Base-by-base conservation (phyloP, 345 rosid genomes). In the Camelina neglecta region DNA sequence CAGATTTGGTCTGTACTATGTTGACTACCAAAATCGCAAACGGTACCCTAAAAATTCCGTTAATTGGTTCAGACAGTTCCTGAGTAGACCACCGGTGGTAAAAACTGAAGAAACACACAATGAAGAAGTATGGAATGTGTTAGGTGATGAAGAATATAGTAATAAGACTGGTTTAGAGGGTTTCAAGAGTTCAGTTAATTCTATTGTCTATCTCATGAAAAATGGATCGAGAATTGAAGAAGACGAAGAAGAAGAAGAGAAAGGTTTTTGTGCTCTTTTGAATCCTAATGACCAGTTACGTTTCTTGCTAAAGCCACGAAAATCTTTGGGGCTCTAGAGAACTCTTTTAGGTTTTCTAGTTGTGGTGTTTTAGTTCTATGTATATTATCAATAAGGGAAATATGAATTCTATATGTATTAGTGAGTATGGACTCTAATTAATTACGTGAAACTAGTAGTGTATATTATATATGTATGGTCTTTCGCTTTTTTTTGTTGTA, bases 161-260 rank as follows among this genome's bases (percentile, higher is more conserved):
- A 48, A 67, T 50, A 59, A 58, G 73, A 51, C 47, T 39, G 35
- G 26, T 1, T 8, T 54, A 18, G 60, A 67, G 33, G 54, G 60
- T 59, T 59, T 67, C 12, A 50, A 58, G 53, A 61, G 65, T 7
- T 66, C 60, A 12, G 7, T 66, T 66, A 35, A 57, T 11, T 39
- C 54, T 7, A 60, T 59, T 38, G 64, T 59, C 24, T 49, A 49
- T 67, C 73, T 58, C 13, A 75, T 39, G 45, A 67, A 7, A 18
- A 75, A 75, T 6, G 16, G 31, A 51, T 49, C 68, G 20, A 74
- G 59, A 67, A 20, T 65, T 57, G 21, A 45, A 57, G 57, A 44
- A 24, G 51, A 21, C 31, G 5, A 29, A 35, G 38, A 7, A 35
- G 38, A 35, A 71, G 36, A 36, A 24, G 65, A 64, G 48, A 50